Base-by-base conservation (phyloP, 495 filamentous ascomycete genomes). In the Annulohypoxylon nitens region DNA sequence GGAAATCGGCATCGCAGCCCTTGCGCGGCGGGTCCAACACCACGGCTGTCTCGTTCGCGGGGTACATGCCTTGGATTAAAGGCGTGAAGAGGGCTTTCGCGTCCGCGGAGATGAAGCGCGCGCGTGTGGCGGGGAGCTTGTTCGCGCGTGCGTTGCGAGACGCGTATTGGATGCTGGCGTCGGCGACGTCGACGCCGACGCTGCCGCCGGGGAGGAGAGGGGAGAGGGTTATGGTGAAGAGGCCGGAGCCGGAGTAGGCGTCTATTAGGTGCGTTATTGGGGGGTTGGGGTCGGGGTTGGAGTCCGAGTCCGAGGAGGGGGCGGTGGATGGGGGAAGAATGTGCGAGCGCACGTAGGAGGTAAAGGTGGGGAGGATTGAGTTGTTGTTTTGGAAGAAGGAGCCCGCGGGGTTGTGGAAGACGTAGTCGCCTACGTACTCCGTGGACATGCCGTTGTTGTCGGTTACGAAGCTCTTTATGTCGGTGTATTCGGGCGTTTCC, bases 341-440 rank as follows among this genome's bases (percentile, higher is more conserved):
- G 76, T 93, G 89, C 53, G 90, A 84, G 58, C 96, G 93, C 82
- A 99, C 93, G 84, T 95, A 98, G 67, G 90, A 87, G 11, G 94
- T 98, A 83, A 99, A 97, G 10, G 80, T 81, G 45, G 92, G 88
- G n/a, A 99, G 90, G 82, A 99, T 98, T 54, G 94, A 97, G 83
- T 99, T 99, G 87, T 99, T 99, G 84, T 99, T 99, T 78, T 99
- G 96, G 88, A 99, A 99, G 87, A 99, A 99, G 48, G 92, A 85
- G 43, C 94, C 94, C 18, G 96, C 96, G 34, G 91, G 93, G 86
- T 95, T 98, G 77, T 87, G 88, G 85, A 99, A 97, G 78, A 90
- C 81, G 83, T 91, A 97, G 79, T 90, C 78, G 75, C 93, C 93
- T 62, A 99, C 85, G 79, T 97, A 97, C 78, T 99, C 96, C 45